Conservation (phyloP, 192 early-diverging fungal species). For the Lunasporangiospora selenospora region DNA sequence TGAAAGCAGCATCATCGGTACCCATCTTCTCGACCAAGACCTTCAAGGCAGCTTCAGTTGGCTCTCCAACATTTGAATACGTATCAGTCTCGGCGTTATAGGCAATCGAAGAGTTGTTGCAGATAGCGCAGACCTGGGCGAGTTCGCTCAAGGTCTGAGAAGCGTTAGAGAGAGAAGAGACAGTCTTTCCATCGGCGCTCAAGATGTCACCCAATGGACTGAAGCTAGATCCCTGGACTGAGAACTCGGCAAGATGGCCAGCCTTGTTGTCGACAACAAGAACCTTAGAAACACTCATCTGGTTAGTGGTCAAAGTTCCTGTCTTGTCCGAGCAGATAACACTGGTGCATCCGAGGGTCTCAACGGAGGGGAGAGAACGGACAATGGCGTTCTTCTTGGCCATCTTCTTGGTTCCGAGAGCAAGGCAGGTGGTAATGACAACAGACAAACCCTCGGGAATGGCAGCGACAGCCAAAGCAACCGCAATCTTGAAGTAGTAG, state of each 20-base stretch:
- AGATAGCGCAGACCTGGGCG: conserved; percentile 82
- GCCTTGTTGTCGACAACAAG: conserved; percentile 59
- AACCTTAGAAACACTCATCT: conserved; percentile 89
- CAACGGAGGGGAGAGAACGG: conserved; percentile 88
- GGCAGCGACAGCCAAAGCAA: conserved; percentile 97
- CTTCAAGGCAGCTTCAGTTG: conserved; percentile 97
- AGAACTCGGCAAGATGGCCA: conserved; percentile 66
- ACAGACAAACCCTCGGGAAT: conserved; percentile 99
- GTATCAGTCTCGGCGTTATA: conserved; percentile 73
- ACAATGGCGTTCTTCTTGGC: conserved; percentile 97
- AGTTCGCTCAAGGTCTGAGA: conserved; percentile 73
- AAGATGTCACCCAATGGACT: conserved; percentile 76
- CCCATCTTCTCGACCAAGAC: conserved; percentile 95
- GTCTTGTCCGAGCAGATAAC: conserved; percentile 99
- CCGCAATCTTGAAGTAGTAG: conserved; percentile 99
- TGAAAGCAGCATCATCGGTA: conserved; percentile 73
- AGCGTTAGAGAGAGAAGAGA: conserved; percentile 60
- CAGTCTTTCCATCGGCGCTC: conserved; percentile 50
- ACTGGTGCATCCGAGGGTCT: conserved; percentile 96
- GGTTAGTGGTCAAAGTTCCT: conserved; percentile 97
- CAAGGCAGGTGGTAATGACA: conserved; percentile 97
- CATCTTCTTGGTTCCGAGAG: conserved; percentile 98
- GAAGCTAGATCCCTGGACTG: conserved; percentile 87
- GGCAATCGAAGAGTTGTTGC: conserved; percentile 89
- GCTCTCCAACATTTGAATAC: conserved; percentile 91